These are phyloP conservation scores for Thelonectria olida DNA, from an alignment of 2,329 filamentous ascomycete species.

Conservation along the genomic window DNA sequence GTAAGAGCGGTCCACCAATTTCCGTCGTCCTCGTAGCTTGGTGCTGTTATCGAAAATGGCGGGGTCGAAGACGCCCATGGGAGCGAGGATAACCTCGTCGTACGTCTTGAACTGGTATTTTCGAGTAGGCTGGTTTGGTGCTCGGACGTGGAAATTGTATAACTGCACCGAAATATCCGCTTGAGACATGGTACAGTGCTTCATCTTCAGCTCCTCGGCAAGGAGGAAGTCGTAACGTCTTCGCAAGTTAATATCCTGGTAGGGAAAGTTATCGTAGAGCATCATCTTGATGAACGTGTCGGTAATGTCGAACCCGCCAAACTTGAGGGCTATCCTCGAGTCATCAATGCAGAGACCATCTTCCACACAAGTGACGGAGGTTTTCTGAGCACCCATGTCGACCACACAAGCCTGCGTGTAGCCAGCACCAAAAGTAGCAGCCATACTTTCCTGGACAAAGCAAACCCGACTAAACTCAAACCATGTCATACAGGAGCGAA, in stretches of 20 bases:
- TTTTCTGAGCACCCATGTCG: slow-evolving; percentile 96
- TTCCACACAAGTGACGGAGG: slow-evolving; percentile 95
- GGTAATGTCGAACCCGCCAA: slow-evolving; percentile 90
- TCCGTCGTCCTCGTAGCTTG: slow-evolving; percentile 83
- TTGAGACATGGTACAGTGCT: slow-evolving; percentile 91
- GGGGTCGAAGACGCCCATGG: slow-evolving; percentile 94
- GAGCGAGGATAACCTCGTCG: slow-evolving; percentile 92
- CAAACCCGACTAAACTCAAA: slow-evolving; percentile 90
- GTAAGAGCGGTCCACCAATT: slow-evolving; percentile 85
- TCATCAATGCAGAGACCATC: slow-evolving; percentile 96
- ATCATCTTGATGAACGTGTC: slow-evolving; percentile 98
- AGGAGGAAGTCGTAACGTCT: slow-evolving; percentile 91
- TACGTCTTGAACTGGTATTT: slow-evolving; percentile 98
- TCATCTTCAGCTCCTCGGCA: slow-evolving; percentile 94
- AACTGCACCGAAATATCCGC: slow-evolving; percentile 88
- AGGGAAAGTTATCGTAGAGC: slow-evolving; percentile 95
- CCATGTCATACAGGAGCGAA: slow-evolving; percentile 87
- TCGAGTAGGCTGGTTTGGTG: slow-evolving; percentile 85
- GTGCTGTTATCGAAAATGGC: slow-evolving; percentile 82
- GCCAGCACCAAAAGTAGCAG: slow-evolving; percentile 92
- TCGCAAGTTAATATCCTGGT: slow-evolving; percentile 90
- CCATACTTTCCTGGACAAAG: slow-evolving; percentile 96
- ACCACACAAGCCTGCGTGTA: slow-evolving; percentile 95
- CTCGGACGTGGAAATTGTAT: slow-evolving; percentile 89
- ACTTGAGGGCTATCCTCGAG: slow-evolving; percentile 94